Base-by-base conservation (phyloP, 352 stramenopile genomes). In the Phytophthora constricta region DNA sequence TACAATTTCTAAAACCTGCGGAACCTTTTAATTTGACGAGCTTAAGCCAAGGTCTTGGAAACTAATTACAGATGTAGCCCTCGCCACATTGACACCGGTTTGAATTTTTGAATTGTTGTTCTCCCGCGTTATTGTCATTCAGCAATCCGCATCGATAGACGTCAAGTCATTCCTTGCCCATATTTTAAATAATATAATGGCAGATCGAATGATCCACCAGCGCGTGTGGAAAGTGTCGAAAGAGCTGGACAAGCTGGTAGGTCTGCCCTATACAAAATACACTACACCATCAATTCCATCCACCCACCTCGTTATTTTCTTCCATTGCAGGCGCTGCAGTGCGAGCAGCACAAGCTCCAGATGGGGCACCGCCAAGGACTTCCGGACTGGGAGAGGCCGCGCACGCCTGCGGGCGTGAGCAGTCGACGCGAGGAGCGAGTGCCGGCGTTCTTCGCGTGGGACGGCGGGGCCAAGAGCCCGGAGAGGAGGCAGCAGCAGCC, bases 191-290 rank as follows among this genome's bases (percentile, higher is more conserved):
- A n/a, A 10, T 13, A 58, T 42, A 47, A 77, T 77, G 70, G 28
- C 41, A 9, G 65, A 74, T n/a, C 59, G 55, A 13, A 41, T 73
- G 48, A 66, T 68, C 45, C 62, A 70, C 39, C 57, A 77, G 28
- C 82, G 74, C 26, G 66, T 85, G 41, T 91, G 80, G 62, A 84
- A 82, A 69, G 82, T 91, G 7, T 89, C 82, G 2, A 82, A 75
- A 27, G 64, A 52, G 54, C 64, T 84, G 20, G 79, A 83, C 62
- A 76, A 28, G 63, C 34, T 86, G 62, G 78, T 86, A 47, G 45
- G 66, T 49, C n/a, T n/a, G n/a, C n/a, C n/a, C n/a, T n/a, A n/a
- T n/a, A n/a, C n/a, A n/a, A n/a, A n/a, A n/a, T n/a, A n/a, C n/a
- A n/a, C n/a, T n/a, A n/a, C n/a, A n/a, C n/a, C n/a, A n/a, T n/a